Conservation (phyloP, 2,329 filamentous ascomycete species). For the Aspergillus sp. region DNA sequence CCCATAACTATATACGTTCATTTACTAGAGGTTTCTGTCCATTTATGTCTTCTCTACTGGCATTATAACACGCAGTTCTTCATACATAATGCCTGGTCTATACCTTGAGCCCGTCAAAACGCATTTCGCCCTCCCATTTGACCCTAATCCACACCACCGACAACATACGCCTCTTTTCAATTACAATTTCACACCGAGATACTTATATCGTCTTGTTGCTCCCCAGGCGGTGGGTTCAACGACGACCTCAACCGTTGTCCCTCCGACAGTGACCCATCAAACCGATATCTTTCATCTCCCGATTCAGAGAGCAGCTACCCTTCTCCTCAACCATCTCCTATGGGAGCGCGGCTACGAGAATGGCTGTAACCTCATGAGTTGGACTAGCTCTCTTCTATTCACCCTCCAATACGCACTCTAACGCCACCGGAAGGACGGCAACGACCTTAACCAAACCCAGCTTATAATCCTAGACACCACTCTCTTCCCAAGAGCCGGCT, state of each 20-base stretch:
- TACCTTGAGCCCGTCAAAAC: background rate
- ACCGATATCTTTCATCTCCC: conserved; percentile 1
- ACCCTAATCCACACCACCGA: background rate
- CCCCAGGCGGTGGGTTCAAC: background rate
- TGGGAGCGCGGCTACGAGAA: conserved; percentile 5
- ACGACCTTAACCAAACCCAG: background rate
- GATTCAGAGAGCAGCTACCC: background rate
- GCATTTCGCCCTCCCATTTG: background rate
- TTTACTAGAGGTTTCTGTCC: background rate
- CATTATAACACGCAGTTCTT: background rate
- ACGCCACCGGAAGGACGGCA: conserved; percentile 1
- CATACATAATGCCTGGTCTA: background rate
- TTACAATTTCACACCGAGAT: conserved; percentile 2
- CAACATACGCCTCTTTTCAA: background rate
- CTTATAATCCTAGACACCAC: conserved; percentile 11
- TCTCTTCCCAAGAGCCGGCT: background rate
- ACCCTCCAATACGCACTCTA: conserved; percentile 12
- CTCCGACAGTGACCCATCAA: background rate
- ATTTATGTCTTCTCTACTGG: background rate
- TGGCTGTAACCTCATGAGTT: conserved; percentile 13
- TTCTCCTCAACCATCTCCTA: conserved; percentile 5
- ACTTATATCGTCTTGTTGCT: conserved; percentile 8
- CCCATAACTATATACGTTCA: background rate
- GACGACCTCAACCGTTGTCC: background rate
- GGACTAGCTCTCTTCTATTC: conserved; percentile 15